phyloP scores from a whole-genome alignment of 2,329 filamentous ascomycete species.

The Aspergillus calidoustus region DNA sequence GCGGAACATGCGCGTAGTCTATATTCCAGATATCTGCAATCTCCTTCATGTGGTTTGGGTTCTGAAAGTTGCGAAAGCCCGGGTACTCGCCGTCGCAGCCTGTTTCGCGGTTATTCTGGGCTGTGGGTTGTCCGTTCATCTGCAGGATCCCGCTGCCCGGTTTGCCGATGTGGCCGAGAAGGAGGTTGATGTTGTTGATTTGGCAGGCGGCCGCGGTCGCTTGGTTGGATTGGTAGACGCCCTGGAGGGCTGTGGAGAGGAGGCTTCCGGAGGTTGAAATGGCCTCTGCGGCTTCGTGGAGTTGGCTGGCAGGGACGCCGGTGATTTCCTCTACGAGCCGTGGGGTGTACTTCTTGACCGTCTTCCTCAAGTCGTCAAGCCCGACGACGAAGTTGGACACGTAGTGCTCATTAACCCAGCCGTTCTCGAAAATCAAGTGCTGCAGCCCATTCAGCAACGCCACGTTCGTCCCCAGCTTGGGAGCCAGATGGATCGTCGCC shows the following conservation, averaged over 20 bases:
- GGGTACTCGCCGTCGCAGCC: constrained; percentile 47
- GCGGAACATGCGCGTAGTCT: constrained; percentile 37
- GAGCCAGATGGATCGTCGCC: constrained; percentile 42
- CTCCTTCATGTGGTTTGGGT: constrained; percentile 42
- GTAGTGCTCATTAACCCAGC: constrained; percentile 40
- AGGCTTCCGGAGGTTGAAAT: constrained; percentile 38
- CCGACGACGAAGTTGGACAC: constrained; percentile 36
- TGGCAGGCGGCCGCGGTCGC: constrained; percentile 46
- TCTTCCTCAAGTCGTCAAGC: constrained; percentile 31
- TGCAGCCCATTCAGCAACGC: constrained; percentile 46
- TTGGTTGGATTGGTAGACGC: constrained; percentile 49
- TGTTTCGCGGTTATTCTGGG: constrained; percentile 46
- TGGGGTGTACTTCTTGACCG: constrained; percentile 38
- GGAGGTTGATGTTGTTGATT: constrained; percentile 49
- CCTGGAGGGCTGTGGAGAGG: constrained; percentile 45
- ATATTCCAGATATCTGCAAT: constrained; percentile 46
- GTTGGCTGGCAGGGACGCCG: constrained; percentile 34
- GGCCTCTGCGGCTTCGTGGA: constrained; percentile 39
- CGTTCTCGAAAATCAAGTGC: constrained; percentile 42
- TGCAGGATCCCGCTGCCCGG: constrained; percentile 43
- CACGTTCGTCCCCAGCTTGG: constrained; percentile 43
- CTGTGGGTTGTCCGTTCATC: constrained; percentile 49
- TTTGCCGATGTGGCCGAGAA: constrained; percentile 42
- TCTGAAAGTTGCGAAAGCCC: constrained; percentile 43
- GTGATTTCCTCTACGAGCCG: constrained; percentile 41